Conservation (phyloP, 371 early-diverging fungal genomes). For the Saksenaea vasiformis region DNA sequence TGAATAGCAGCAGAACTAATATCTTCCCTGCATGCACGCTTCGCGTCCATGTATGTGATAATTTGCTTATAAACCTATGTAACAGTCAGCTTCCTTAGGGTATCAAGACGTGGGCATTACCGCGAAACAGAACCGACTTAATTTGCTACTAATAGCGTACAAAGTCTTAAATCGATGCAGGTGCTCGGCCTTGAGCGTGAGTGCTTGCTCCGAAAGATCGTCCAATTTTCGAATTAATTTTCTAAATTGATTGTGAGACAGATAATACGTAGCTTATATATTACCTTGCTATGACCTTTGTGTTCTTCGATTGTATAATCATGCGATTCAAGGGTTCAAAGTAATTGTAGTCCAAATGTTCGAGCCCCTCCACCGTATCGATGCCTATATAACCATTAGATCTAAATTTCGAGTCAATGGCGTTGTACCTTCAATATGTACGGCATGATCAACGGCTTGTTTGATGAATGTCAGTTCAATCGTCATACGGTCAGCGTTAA, state of each 20-base stretch:
- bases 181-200: constrained; percentile 56
- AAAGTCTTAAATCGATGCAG: constrained; percentile 55
- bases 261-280: background rate
- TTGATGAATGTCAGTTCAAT: constrained; percentile 59
- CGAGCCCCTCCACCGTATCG: constrained; percentile 41
- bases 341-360: constrained; percentile 58
- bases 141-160: constrained; percentile 50
- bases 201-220: constrained; percentile 61
- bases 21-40: constrained; percentile 46
- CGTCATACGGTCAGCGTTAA: constrained; percentile 66
- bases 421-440: constrained; percentile 31
- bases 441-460: constrained; percentile 35
- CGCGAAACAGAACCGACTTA: constrained; percentile 52
- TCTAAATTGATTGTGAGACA: constrained; percentile 10
- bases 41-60: constrained; percentile 26
- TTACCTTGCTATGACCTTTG: constrained; percentile 61
- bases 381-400: constrained; percentile 24
- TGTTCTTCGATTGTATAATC: constrained; percentile 61
- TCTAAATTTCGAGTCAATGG: background rate
- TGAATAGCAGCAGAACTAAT: constrained; percentile 49
- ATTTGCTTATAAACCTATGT: constrained; percentile 33
- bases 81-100: background rate
- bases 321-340: constrained; percentile 58
- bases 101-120: constrained; percentile 5
- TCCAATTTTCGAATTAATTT: constrained; percentile 71